Evolutionary conservation across 805 yeast genomes (phyloP).

Genomic region (Saccharomycopsis fibuligera): DNA sequence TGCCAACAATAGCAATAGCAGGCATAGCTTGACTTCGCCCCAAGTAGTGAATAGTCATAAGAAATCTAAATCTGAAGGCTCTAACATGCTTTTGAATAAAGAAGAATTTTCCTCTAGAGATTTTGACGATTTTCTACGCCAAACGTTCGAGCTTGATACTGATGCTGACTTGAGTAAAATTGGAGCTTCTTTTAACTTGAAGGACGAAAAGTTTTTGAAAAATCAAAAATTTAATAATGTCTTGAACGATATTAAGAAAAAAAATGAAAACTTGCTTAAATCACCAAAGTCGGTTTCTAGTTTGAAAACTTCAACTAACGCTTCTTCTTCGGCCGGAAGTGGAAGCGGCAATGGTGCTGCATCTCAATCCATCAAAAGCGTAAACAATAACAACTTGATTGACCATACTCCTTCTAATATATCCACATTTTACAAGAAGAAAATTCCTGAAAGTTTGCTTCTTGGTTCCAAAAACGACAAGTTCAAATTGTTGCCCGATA

Average conservation of each 20-base stretch:
- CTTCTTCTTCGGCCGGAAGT: too few relatives aligned
- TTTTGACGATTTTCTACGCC: slow-evolving; percentile 8
- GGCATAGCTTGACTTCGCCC: too few relatives aligned
- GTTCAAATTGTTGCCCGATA: slow-evolving; percentile 9
- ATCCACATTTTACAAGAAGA: neutral
- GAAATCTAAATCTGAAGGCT: too few relatives aligned
- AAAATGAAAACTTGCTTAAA: slow-evolving; percentile 4
- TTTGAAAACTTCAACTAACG: neutral
- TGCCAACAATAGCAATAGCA: too few relatives aligned
- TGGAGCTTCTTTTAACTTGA: neutral
- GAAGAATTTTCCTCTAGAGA: neutral
- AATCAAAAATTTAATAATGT: slow-evolving; percentile 2
- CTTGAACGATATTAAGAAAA: slow-evolving; percentile 4
- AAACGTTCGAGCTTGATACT: neutral
- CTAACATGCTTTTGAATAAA: too few relatives aligned
- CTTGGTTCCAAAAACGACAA: neutral
- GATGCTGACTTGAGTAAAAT: neutral
- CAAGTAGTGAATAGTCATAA: too few relatives aligned
- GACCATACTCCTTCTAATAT: neutral
- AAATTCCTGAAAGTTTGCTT: slow-evolving; percentile 13
- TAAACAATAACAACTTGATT: neutral
- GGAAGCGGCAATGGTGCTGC: neutral
- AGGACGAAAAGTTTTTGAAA: neutral
- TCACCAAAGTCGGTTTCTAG: neutral
- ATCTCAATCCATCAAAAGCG: neutral